These are phyloP conservation scores for Ophiosphaerella herpotricha DNA, from an alignment of 2,329 filamentous ascomycete genomes.

Conservation along the genomic window DNA sequence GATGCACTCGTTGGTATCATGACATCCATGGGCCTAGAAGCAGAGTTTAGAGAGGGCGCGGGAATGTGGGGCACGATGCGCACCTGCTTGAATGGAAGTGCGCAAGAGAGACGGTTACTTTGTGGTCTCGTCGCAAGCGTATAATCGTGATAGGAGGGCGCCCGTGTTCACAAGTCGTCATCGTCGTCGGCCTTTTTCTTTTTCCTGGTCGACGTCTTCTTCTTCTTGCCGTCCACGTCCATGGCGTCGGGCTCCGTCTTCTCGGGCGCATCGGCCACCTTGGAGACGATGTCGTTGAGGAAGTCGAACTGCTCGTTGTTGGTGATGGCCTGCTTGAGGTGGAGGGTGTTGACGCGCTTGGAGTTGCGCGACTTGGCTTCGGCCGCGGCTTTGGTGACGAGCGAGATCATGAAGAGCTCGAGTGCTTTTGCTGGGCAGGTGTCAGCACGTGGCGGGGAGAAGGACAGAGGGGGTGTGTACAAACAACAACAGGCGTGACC, in stretches of 20 bases:
- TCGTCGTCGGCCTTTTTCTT: constrained; percentile 48
- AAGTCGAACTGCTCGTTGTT: constrained; percentile 95
- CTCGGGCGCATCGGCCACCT: constrained; percentile 70
- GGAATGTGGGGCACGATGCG: constrained; percentile 12
- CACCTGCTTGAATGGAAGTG: constrained; percentile 10
- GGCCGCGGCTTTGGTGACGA: constrained; percentile 85
- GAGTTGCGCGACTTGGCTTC: constrained; percentile 82
- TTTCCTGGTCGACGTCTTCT: constrained; percentile 45
- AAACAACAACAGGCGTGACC: constrained; percentile 92
- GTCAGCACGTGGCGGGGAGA: constrained; percentile 7
- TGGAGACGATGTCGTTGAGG: constrained; percentile 83
- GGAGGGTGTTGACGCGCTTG: constrained; percentile 85
- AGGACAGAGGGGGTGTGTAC: constrained; percentile 50
- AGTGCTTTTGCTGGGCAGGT: constrained; percentile 75
- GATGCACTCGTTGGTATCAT: constrained; percentile 30
- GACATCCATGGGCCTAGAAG: not conserved
- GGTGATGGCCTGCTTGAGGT: constrained; percentile 89
- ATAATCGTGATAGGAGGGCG: no score
- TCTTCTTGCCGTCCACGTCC: constrained; percentile 51
- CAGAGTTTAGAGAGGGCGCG: constrained; percentile 6
- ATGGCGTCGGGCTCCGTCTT: constrained; percentile 53
- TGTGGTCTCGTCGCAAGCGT: no score
- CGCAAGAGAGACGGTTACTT: no score
- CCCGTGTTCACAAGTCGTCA: constrained; percentile 39
- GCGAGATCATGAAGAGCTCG: constrained; percentile 95